phyloP scores from a whole-genome alignment of 129 eudicot species.

The Scalesia atractyloides region DNA sequence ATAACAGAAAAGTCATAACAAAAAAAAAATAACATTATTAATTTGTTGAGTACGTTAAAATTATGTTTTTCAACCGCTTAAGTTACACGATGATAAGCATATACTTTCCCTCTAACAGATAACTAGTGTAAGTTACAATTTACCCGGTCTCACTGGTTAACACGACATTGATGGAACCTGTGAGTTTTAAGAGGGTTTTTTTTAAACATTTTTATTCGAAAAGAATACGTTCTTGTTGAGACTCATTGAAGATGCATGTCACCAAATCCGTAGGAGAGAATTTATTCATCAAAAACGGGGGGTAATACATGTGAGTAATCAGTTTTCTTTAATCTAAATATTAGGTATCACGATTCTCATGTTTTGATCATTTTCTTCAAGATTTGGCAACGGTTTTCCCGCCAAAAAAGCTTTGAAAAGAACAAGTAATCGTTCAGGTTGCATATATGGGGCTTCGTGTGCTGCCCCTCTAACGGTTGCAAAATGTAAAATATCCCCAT shows the following conservation, averaged over 20 bases:
- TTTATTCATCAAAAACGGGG: conserved; percentile 20
- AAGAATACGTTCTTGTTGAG: conserved; percentile 4
- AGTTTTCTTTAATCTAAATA: conserved; percentile 5
- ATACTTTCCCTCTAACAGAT: too few species aligned
- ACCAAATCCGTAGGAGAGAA: neutral
- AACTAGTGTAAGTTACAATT: too few species aligned
- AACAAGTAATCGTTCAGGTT: conserved; percentile 65
- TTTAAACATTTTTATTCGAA: neutral
- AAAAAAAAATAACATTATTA: too few species aligned
- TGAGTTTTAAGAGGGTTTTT: neutral
- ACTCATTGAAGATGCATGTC: conserved; percentile 33
- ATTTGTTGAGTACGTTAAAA: too few species aligned
- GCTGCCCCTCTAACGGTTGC: conserved; percentile 86
- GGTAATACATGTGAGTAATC: conserved; percentile 4
- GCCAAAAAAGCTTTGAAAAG: conserved; percentile 54
- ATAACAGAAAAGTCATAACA: neutral
- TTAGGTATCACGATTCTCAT: conserved; percentile 3
- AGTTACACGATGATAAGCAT: too few species aligned
- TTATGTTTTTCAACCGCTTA: too few species aligned
- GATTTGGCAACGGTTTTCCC: conserved; percentile 56
- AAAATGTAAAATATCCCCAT: conserved; percentile 56
- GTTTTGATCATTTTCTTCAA: neutral
- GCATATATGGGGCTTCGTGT: conserved; percentile 75
- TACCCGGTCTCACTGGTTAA: too few species aligned
- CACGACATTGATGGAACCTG: neutral